Percentiles rank a stretch among this genome's conserved stretches.
phyloP scores from a whole-genome alignment of 2,329 filamentous ascomycete species.

The Trichoderma sp. region DNA sequence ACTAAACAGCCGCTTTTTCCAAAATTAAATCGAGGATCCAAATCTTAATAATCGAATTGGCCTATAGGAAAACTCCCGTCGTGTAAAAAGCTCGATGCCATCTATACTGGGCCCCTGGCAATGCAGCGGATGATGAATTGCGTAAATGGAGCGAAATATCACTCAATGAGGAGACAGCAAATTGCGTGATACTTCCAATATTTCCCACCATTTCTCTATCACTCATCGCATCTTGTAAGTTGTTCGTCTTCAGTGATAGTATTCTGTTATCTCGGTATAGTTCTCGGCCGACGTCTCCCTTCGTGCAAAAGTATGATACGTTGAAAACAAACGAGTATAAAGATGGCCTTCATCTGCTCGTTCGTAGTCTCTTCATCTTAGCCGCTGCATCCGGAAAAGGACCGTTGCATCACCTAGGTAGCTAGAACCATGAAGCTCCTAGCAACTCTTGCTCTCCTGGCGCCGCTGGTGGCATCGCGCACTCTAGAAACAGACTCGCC shows the following conservation, averaged over 20 bases:
- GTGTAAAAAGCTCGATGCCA: background rate
- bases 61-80: background rate
- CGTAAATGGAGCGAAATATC: conserved; percentile 13
- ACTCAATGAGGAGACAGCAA: conserved; percentile 17
- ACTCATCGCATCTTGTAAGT: background rate
- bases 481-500: background rate
- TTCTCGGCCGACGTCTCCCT: background rate
- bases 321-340: conserved; percentile 2
- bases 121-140: background rate
- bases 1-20: background rate
- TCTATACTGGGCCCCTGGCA: background rate
- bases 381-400: background rate
- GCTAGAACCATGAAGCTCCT: background rate
- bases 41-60: background rate
- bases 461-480: background rate
- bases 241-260: background rate
- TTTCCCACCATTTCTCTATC: background rate
- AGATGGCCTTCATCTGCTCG: background rate
- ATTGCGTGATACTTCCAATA: conserved; percentile 13
- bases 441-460: background rate
- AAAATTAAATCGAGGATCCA: background rate
- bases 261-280: background rate
- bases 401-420: background rate
- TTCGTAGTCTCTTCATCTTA: background rate
- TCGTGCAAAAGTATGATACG: background rate